Evolutionary conservation across 2,329 filamentous ascomycete species (phyloP), one percentile per base, ranked within the genome.

Genomic region (Geoglossum cookeanum): DNA sequence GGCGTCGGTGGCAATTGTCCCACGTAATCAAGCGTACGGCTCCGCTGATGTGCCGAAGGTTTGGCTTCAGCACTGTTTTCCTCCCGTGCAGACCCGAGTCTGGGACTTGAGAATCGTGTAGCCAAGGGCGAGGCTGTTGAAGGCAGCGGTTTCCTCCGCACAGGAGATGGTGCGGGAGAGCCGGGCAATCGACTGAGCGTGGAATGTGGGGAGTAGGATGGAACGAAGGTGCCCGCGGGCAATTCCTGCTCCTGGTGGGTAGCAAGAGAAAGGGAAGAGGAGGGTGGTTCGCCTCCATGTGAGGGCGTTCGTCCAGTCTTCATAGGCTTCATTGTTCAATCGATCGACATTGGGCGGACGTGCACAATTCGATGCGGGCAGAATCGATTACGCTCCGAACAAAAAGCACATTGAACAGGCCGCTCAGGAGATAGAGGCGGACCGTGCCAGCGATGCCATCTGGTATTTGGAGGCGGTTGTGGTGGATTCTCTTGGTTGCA

Each of bases 81-180:
- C 71, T 67, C 58, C 67, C 68, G 32, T 72, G 70, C 29, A 74
- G 76, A 66, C 29, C 22, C 49, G 29, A 45, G 4, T 11, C 42
- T 45, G 42, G 42, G 9, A 11, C 5, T 35, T 8, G 49, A 53
- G 22, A 72, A 77, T 59, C 74, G 69, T 37, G 73, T 71, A 55
- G 73, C 75, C 61, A 77, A 65, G 59, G 74, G 71, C 44, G 76
- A 78, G 54, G 76, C 77, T 35, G 75, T 75, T 6, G 72, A 70
- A 48, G 79, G 80, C 60, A 83, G 66, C 57, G 80, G 80, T 69
- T 83, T 83, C 60, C 80, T 75, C 65, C 75, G 76, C 13, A 57
- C 22, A 29, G 45, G 22, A n/a, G 55, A 54, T 13, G 35, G 27
- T 33, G 55, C 17, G 3, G 42, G 27, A 13, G 55, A 35, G 37